Conservation (phyloP, 371 early-diverging fungal genomes). For the Rhizopus sp. region DNA sequence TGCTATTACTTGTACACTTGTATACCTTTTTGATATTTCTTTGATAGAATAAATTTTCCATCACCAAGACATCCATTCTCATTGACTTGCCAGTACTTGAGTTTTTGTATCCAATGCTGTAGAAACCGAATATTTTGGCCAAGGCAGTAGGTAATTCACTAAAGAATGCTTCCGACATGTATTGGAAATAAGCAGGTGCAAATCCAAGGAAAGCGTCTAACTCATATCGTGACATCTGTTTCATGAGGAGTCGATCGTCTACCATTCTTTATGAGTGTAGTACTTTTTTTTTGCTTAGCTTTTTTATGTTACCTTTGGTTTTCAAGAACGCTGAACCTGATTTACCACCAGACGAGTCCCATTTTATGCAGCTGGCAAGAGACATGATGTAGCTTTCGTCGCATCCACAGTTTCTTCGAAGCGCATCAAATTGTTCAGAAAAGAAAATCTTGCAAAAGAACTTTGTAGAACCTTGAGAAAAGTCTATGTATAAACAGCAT, state of each 20-base stretch:
- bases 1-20: background rate
- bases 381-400: constrained; percentile 85
- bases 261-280: constrained; percentile 1
- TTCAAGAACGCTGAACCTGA: constrained; percentile 92
- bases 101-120: constrained; percentile 88
- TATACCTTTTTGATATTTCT: constrained; percentile 70
- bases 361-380: constrained; percentile 82
- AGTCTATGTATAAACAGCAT: constrained; percentile 38
- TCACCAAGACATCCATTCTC: constrained; percentile 91
- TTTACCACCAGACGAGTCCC: constrained; percentile 92
- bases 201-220: constrained; percentile 90
- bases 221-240: constrained; percentile 88
- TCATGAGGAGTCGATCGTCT: constrained; percentile 94
- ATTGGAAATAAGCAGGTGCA: constrained; percentile 94
- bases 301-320: constrained; percentile 59
- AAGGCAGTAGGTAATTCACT: constrained; percentile 87
- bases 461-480: constrained; percentile 75
- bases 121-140: constrained; percentile 95
- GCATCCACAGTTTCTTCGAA: constrained; percentile 85
- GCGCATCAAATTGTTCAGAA: constrained; percentile 93
- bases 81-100: constrained; percentile 77
- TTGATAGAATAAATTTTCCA: constrained; percentile 96
- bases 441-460: constrained; percentile 90
- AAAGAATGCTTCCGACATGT: constrained; percentile 86
- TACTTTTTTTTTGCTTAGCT: background rate